phyloP scores from a whole-genome alignment of 345 rosid species.

The Lepidium africanum region DNA sequence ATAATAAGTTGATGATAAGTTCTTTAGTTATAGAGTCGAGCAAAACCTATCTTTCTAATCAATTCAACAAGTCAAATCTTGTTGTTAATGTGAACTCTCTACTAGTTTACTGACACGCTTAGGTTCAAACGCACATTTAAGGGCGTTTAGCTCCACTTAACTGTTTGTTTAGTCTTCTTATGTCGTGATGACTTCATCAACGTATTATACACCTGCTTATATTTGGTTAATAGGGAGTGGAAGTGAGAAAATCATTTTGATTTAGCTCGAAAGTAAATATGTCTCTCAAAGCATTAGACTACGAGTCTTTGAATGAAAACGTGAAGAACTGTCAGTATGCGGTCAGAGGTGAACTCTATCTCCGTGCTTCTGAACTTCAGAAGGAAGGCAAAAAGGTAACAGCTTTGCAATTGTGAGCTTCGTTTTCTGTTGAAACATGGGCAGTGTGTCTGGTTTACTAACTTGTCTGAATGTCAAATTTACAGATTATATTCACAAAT shows the following conservation, averaged over 20 bases:
- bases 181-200: not conserved
- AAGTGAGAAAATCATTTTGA: not conserved
- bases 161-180: not conserved
- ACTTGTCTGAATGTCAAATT: slow-evolving; percentile 11
- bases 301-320: slow-evolving; percentile 70
- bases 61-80: not conserved
- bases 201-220: not conserved
- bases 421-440: not conserved
- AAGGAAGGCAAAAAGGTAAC: slow-evolving; percentile 95
- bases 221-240: not conserved
- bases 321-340: slow-evolving; percentile 96
- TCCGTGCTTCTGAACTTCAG: slow-evolving; percentile 98
- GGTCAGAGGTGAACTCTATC: slow-evolving; percentile 93
- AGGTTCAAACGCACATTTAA: not conserved
- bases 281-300: slow-evolving; percentile 67
- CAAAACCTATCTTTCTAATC: not conserved
- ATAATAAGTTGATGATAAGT: not conserved
- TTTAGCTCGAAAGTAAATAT: slow-evolving; percentile 4
- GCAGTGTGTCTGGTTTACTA: not conserved
- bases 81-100: not conserved
- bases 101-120: not conserved
- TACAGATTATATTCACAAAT: slow-evolving; percentile 90
- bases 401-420: not conserved
- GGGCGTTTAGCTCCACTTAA: not conserved
- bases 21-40: not conserved